Base-by-base conservation (phyloP, 164 flowering plant species). In the Vitis rotundifolia region DNA sequence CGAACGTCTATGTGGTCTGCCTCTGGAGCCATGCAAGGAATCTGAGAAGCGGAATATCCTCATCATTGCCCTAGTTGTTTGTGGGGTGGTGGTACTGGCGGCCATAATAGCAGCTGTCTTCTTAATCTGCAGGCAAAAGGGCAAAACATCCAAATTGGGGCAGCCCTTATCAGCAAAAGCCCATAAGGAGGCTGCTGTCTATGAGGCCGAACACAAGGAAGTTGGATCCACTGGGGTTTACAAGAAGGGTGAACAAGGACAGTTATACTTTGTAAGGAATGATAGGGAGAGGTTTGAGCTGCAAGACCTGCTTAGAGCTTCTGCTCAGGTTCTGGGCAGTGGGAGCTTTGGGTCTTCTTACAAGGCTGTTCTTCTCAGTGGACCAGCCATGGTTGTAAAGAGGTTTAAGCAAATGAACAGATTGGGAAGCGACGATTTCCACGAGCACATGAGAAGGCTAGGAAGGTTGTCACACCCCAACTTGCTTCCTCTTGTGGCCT, bases 281-380 rank as follows among this genome's bases (percentile, higher is more conserved):
- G 88, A 77, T 26, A 69, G 77, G 49, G 82, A 83, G 59, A 77
- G 70, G 56, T 89, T 89, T 56, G 87, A 80, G 13, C 44, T 89
- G 59, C 81, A 75, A 5, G 88, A 87, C 50, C 55, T 89, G n/a
- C 78, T 89, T 1, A 76, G 80, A 50, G 87, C 89, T 22, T 73
- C 91, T 0, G 93, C 91, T 7, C 86, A 85, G 56, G 84, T 84
- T 1, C 76, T 89, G 76, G 91, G 91, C 18, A 82, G 87, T 63
- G 89, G 93, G n/a, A 80, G 78, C 61, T 81, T 87, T 47, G 93
- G 88, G 14, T 86, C 91, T 10, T 82, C 91, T 5, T 87, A 87
- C 67, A 89, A 87, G 72, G 87, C 89, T 3, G 73, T 64, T 8
- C 59, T 89, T n/a, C 44, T 60, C 44, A 59, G 56, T 51, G 88